phyloP scores from a whole-genome alignment of 176 grass and related monocot species.

The Poa annua region DNA sequence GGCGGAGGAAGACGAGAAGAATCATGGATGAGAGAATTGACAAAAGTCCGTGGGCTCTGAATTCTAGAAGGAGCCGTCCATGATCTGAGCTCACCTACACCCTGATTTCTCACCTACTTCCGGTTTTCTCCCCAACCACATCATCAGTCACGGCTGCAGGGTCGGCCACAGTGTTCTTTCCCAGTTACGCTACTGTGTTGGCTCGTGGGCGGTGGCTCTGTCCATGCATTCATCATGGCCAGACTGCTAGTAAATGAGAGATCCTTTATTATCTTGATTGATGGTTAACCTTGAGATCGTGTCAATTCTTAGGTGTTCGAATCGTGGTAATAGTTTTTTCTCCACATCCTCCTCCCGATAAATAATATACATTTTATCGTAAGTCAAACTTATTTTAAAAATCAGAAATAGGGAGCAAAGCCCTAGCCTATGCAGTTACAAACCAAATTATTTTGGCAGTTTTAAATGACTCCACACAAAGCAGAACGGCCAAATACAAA shows the following conservation, averaged over 20 bases:
- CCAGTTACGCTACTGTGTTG: neutral
- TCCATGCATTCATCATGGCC: neutral
- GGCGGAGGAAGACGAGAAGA: neutral
- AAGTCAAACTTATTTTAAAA: no score
- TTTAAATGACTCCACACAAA: no score
- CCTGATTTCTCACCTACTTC: neutral
- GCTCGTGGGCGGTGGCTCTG: neutral
- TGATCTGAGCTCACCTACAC: conserved; percentile 3
- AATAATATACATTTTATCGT: no score
- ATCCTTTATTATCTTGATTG: neutral
- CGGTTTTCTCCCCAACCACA: neutral
- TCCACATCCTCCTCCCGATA: no score
- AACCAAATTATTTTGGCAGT: no score
- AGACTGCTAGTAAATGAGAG: neutral
- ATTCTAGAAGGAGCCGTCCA: conserved; percentile 8
- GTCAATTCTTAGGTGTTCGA: neutral
- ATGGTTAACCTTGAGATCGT: neutral
- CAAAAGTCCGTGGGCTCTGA: neutral
- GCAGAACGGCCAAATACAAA: no score
- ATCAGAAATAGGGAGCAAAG: no score
- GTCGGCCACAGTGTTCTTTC: neutral
- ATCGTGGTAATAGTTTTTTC: no score
- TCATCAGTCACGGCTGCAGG: neutral
- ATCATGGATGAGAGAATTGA: neutral
- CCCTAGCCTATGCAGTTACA: no score